Base-by-base conservation (phyloP, 495 filamentous ascomycete species). In the Tuber melanosporum region DNA sequence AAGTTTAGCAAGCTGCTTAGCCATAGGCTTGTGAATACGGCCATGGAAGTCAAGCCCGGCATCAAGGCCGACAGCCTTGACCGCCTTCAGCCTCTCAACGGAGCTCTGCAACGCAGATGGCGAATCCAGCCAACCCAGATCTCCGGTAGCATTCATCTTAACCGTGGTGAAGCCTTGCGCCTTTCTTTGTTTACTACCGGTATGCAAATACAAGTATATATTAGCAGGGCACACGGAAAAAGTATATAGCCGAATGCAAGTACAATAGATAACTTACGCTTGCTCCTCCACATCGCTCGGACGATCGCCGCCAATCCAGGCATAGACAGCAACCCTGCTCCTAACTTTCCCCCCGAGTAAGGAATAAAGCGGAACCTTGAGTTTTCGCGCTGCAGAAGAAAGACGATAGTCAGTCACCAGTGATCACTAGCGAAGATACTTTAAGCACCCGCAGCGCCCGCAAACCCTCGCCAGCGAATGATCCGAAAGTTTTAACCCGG, bases 301-400 rank as follows among this genome's bases (percentile, higher is more conserved):
- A n/a, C 92, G 86, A 80, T 95, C 92, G 12, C 92, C 92, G 46
- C 92, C 92, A 81, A 95, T 93, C 92, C 92, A 95, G n/a, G 91
- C 90, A 82, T 95, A 95, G 6, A 95, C 92, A 77, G 89, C 89
- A 43, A 93, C 83, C 83, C 91, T 92, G 80, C 91, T 85, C 44
- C 92, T 87, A 52, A 94, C 91, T 79, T 92, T 92, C 26, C 92
- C 92, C 20, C 92, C 92, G 4, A 95, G 85, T 19, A 95, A 85
- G 79, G 93, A 89, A 79, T 92, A 90, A 42, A 95, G 87, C 1
- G 92, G 92, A 2, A 94, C 90, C 17, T 88, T 87, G 32, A 94
- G 84, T 76, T 85, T 89, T 57, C 86, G 83, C 12, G 85, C 87
- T 87, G 73, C 72, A 62, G 46, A 5, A 71, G 17, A 47, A 49